Conservation (phyloP, 257 asterid genomes). For the Asclepias syriaca region DNA sequence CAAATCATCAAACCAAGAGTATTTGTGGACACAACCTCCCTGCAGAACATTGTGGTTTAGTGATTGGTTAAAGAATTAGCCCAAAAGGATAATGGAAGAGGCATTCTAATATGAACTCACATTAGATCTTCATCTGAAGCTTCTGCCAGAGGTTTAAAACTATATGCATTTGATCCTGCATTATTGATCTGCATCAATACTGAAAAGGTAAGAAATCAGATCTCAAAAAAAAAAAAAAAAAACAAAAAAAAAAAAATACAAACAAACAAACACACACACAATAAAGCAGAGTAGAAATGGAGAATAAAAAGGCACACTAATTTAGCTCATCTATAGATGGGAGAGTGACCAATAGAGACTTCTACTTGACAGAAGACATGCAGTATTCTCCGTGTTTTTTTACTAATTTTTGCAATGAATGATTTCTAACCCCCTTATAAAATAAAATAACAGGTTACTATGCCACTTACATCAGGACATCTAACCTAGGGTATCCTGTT, state of each 20-base stretch:
- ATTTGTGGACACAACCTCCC: constrained; percentile 92
- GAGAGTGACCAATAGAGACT: neutral
- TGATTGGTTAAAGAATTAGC: constrained; percentile 2
- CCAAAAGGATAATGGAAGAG: constrained; percentile 2
- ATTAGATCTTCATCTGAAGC: constrained; percentile 92
- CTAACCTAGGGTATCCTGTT: neutral
- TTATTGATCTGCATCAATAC: constrained; percentile 83
- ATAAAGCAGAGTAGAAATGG: too few species aligned
- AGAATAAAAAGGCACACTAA: neutral
- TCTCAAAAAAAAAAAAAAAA: neutral
- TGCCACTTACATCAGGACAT: too few species aligned
- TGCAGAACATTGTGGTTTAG: constrained; percentile 30
- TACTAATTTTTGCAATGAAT: too few species aligned
- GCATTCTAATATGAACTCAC: constrained; percentile 34
- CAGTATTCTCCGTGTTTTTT: neutral
- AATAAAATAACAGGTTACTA: too few species aligned
- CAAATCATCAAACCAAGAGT: constrained; percentile 95
- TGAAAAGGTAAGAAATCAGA: constrained; percentile 31
- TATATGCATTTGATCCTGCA: constrained; percentile 97
- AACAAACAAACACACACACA: too few species aligned
- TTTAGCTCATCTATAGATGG: neutral
- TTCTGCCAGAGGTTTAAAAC: constrained; percentile 79
- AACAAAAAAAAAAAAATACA: too few species aligned
- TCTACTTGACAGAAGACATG: neutral
- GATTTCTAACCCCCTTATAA: too few species aligned